Conservation (phyloP, 495 filamentous ascomycete species). For the Penicillium subrubescens region DNA sequence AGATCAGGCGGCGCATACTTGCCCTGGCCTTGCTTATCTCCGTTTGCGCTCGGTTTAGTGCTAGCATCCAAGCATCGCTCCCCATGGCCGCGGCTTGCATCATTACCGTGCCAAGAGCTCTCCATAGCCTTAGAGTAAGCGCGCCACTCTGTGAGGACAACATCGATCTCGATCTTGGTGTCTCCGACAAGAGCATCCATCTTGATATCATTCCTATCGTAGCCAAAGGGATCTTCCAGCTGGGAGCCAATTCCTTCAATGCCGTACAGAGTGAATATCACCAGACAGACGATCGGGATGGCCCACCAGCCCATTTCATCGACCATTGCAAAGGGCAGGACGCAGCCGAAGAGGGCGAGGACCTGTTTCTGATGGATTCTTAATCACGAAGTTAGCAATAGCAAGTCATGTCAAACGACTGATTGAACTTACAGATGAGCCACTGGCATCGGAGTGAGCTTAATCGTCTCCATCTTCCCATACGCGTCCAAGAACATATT, state of each 20-base stretch:
- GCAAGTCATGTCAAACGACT: neutral
- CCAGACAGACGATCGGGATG: slow-evolving; percentile 64
- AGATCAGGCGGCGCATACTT: slow-evolving; percentile 39
- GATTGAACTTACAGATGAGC: slow-evolving; percentile 61
- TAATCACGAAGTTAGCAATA: neutral
- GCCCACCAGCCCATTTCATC: slow-evolving; percentile 76
- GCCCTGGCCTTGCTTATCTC: slow-evolving; percentile 1
- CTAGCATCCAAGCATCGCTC: slow-evolving; percentile 14
- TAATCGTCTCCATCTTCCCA: slow-evolving; percentile 75
- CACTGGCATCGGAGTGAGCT: slow-evolving; percentile 69
- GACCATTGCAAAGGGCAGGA: slow-evolving; percentile 76
- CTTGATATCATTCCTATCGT: slow-evolving; percentile 76
- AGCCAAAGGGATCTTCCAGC: slow-evolving; percentile 76
- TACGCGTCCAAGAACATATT: slow-evolving; percentile 65
- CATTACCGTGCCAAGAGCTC: slow-evolving; percentile 2
- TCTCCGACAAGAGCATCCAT: slow-evolving; percentile 77
- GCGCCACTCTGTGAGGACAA: slow-evolving; percentile 66
- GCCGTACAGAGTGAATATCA: slow-evolving; percentile 74
- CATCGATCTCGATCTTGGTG: slow-evolving; percentile 62
- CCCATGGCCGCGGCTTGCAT: slow-evolving; percentile 8
- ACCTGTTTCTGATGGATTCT: slow-evolving; percentile 79
- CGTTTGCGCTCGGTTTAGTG: slow-evolving; percentile 13
- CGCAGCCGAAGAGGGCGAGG: slow-evolving; percentile 67
- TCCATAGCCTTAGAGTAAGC: slow-evolving; percentile 31
- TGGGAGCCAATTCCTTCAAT: slow-evolving; percentile 75